Base-by-base conservation (phyloP, 257 asterid species). In the Euphrasia confusa region DNA sequence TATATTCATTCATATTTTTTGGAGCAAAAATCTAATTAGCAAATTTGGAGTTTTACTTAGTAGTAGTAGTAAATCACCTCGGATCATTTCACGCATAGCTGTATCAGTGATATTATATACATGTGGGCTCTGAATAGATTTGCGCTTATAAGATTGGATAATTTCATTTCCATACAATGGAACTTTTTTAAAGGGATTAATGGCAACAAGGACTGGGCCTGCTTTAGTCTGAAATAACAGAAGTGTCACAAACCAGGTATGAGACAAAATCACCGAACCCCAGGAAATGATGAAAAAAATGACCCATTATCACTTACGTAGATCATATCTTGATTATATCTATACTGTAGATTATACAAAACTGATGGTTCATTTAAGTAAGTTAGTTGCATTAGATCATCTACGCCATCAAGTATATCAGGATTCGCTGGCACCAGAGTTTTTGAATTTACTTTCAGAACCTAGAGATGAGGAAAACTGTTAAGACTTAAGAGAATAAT, bases 381-480 rank as follows among this genome's bases (percentile, higher is more conserved):
- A 79, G 96, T 89, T 67, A 93, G 86, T 71, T 89, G 97, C 97
- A 93, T 87, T 59, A 93, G 97, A 71, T 93, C 97, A 82, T 84
- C 97, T 18, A 93, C 97, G 15, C 96, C 97, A 74, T 85, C 96
- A 73, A 93, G 97, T 69, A 93, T 93, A 78, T 82, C 97, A 58
- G 99, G 99, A 87, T 93, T 93, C 55, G 97, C 94, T 13, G 95
- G 92, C 64, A 80, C 62, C 73, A 86, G 77, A 58, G 76, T 68
- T 66, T 84, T 96, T 39, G 84, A 67, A 63, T 75, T 84, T 68
- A 89, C 94, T 82, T 82, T 79, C 76, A 86, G 65, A 64, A 89
- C 96, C 99, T 92, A 73, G 57, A 57, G 57, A 57, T 13, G 28
- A 24, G 27, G 63, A 71, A 65, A 54, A 11, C 45, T 21, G 58